phyloP scores from a whole-genome alignment of 2,329 filamentous ascomycete species.

The Talaromyces sp. region DNA sequence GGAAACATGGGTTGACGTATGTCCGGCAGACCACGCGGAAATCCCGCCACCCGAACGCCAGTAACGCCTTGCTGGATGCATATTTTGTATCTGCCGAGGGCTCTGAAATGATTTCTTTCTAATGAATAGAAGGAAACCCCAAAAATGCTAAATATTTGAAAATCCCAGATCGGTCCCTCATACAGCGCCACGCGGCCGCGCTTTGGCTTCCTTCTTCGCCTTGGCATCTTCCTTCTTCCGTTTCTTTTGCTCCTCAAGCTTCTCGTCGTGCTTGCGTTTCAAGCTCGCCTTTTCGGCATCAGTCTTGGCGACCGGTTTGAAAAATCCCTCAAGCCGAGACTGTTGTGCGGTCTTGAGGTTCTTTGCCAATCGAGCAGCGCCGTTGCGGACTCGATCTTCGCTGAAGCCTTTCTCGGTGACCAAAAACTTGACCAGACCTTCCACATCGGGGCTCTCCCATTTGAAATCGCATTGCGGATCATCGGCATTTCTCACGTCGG shows the following conservation, averaged over 20 bases:
- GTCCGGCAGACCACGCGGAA: background rate
- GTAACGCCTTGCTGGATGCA: constrained; percentile 11
- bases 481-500: constrained; percentile 79
- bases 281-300: constrained; percentile 76
- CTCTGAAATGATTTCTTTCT: background rate
- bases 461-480: constrained; percentile 92
- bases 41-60: background rate
- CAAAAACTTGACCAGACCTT: constrained; percentile 83
- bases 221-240: constrained; percentile 92
- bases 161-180: constrained; percentile 25
- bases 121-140: background rate
- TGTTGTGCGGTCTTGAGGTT: constrained; percentile 89
- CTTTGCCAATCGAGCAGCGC: constrained; percentile 75
- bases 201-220: constrained; percentile 86
- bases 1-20: background rate
- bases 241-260: constrained; percentile 89
- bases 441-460: constrained; percentile 90
- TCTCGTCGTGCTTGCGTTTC: constrained; percentile 93
- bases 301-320: constrained; percentile 86
- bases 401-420: constrained; percentile 95
- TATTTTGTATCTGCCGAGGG: background rate
- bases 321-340: constrained; percentile 89
- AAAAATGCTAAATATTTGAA: too few relatives aligned
- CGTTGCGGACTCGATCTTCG: constrained; percentile 83
- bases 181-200: constrained; percentile 69